A percentile compares a stretch with the other conserved stretches of the same genome.
Conservation (phyloP, 306 rosid species). For the Astragalus membranaceus region DNA sequence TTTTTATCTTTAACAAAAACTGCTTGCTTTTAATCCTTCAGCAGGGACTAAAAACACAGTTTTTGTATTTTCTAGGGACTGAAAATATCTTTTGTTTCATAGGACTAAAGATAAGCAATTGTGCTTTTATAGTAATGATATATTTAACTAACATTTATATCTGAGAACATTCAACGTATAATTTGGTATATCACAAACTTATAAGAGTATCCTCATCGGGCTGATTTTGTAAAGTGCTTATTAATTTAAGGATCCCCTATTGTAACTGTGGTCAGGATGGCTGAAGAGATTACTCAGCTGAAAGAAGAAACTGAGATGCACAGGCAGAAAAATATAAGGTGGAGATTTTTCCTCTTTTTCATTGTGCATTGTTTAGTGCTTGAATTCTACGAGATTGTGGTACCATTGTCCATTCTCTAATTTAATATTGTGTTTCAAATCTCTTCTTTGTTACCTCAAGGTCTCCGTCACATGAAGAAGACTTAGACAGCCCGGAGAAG, state of each 20-base stretch:
- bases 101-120: no score
- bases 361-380: background rate
- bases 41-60: no score
- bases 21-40: no score
- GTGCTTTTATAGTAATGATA: no score
- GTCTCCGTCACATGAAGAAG: conserved; percentile 41
- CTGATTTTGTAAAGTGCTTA: background rate
- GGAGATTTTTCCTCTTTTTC: conserved; percentile 12
- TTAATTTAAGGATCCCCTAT: background rate
- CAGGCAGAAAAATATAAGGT: conserved; percentile 58
- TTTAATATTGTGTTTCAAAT: conserved; percentile 12
- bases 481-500: conserved; percentile 34
- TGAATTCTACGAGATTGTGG: background rate
- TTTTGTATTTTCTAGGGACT: no score
- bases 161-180: background rate
- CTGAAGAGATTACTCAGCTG: conserved; percentile 58
- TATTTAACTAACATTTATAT: background rate
- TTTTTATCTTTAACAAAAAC: no score
- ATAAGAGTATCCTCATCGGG: background rate
- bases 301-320: conserved; percentile 60
- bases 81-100: no score
- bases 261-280: conserved; percentile 54
- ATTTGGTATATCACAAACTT: background rate
- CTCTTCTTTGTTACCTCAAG: conserved; percentile 38
- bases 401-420: conserved; percentile 1